Conservation (phyloP, 257 asterid species). For the Scutellaria galericulata region DNA sequence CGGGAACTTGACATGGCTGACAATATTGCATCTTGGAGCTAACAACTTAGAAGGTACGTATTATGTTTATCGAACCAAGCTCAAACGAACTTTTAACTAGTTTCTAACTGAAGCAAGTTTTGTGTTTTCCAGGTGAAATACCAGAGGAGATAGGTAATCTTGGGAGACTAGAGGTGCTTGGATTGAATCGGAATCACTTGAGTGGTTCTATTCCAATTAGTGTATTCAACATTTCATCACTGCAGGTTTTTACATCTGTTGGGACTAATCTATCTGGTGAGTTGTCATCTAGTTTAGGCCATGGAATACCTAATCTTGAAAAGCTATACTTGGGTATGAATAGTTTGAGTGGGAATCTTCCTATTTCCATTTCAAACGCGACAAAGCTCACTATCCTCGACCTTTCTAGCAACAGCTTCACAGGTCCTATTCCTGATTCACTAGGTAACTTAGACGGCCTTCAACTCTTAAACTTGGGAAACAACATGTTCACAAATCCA, state of each 20-base stretch:
- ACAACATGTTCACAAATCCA: slow-evolving; percentile 16
- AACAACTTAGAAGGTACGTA: slow-evolving; percentile 45
- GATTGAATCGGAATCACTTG: background rate
- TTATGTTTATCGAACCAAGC: too few relatives aligned
- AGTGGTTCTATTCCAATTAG: slow-evolving; percentile 35
- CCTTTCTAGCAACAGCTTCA: slow-evolving; percentile 21
- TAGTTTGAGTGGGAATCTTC: slow-evolving; percentile 30
- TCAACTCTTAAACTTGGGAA: background rate
- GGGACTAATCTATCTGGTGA: background rate
- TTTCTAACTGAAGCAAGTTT: too few relatives aligned
- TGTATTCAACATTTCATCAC: slow-evolving; percentile 45
- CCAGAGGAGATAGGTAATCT: slow-evolving; percentile 47
- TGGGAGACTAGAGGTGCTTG: slow-evolving; percentile 30
- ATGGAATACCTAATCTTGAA: slow-evolving; percentile 37
- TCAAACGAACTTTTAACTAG: background rate
- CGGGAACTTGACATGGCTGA: slow-evolving; percentile 41
- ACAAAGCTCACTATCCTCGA: slow-evolving; percentile 17
- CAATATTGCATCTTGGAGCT: slow-evolving; percentile 36
- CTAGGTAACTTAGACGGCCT: slow-evolving; percentile 27
- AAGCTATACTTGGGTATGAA: slow-evolving; percentile 31
- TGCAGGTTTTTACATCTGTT: slow-evolving; percentile 9
- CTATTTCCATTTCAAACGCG: slow-evolving; percentile 34
- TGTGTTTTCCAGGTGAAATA: slow-evolving; percentile 34
- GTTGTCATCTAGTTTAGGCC: slow-evolving; percentile 36
- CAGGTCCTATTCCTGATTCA: slow-evolving; percentile 23